These are phyloP conservation scores for Fagopyrum homotropicum DNA, from an alignment of 148 eudicot genomes.

Conservation along the genomic window DNA sequence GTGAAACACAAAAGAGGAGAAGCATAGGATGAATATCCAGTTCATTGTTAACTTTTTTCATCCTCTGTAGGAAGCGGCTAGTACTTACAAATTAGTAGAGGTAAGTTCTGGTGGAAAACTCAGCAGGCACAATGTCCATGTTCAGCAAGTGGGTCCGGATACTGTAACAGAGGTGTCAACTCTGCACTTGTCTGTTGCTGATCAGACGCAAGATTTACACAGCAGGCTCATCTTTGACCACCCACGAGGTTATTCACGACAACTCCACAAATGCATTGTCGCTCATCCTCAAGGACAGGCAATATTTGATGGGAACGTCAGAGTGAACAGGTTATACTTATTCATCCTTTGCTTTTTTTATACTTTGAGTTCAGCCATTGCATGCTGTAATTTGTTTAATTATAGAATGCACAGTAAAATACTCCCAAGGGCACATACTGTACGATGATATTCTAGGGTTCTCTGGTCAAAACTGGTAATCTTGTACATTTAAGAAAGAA, in stretches of 20 bases:
- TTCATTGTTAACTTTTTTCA: conserved; percentile 1
- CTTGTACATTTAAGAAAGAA: neutral
- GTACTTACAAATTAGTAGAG: conserved; percentile 81
- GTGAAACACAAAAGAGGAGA: neutral
- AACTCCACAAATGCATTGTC: conserved; percentile 95
- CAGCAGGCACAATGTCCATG: conserved; percentile 88
- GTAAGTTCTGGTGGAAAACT: conserved; percentile 87
- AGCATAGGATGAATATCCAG: neutral
- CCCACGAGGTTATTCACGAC: conserved; percentile 74
- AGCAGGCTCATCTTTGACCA: conserved; percentile 75
- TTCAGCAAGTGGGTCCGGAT: conserved; percentile 84
- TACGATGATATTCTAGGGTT: neutral
- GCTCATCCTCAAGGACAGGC: conserved; percentile 87
- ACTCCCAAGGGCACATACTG: neutral
- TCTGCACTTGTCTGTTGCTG: conserved; percentile 55
- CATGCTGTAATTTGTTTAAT: neutral
- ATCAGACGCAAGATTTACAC: conserved; percentile 89
- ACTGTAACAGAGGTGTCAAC: conserved; percentile 81
- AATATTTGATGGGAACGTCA: conserved; percentile 87
- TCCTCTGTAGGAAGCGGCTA: conserved; percentile 57
- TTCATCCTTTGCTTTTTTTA: neutral
- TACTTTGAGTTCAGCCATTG: neutral
- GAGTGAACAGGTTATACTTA: conserved; percentile 64
- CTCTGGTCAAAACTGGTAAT: neutral
- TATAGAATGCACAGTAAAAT: neutral